Evolutionary conservation across 345 rosid genomes (phyloP).

Genomic region (Alliaria petiolata): DNA sequence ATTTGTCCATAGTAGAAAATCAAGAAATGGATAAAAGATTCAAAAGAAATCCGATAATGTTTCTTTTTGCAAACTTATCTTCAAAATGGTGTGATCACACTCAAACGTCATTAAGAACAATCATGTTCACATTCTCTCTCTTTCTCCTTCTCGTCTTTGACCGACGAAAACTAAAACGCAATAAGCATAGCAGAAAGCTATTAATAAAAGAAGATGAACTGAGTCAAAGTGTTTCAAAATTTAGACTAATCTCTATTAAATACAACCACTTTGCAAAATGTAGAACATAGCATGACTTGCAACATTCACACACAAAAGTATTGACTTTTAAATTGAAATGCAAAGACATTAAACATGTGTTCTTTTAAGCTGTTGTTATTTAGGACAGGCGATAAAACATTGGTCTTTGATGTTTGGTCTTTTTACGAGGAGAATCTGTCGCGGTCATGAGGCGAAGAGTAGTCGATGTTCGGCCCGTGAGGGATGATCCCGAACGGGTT

Average conservation of each 20-base stretch:
- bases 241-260: neutral
- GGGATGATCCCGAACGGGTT: conserved; percentile 71
- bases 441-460: conserved; percentile 52
- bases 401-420: neutral
- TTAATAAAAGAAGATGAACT: neutral
- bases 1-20: neutral
- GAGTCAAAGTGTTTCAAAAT: neutral
- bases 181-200: neutral
- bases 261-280: neutral
- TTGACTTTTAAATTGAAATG: neutral
- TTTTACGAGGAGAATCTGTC: conserved; percentile 33
- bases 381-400: neutral
- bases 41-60: neutral
- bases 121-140: neutral
- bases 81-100: conserved; percentile 14
- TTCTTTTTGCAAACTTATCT: conserved; percentile 13
- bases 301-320: conserved; percentile 1
- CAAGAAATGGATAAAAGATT: neutral
- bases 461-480: conserved; percentile 54
- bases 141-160: neutral
- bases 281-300: neutral
- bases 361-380: neutral
- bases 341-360: neutral
- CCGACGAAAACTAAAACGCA: neutral
- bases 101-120: conserved; percentile 9